Evolutionary conservation across 345 rosid species (phyloP), one percentile per base, ranked within the genome.

Genomic region (Streptanthus diversifolius): DNA sequence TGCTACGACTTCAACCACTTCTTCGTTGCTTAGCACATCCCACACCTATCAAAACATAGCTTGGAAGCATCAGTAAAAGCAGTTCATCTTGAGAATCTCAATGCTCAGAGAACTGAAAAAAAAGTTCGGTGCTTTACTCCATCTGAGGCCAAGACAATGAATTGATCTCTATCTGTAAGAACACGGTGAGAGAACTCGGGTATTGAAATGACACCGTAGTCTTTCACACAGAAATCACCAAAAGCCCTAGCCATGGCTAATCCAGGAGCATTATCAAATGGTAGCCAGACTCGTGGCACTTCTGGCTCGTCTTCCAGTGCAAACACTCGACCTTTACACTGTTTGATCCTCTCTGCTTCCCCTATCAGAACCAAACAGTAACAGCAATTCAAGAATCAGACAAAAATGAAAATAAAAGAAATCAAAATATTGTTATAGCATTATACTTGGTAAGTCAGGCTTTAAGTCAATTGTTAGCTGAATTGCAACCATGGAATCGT

Each of bases 181-280:
- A 82, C 19, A 17, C 89, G 89, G 71, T 95, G 96, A 70, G 98
- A 88, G 74, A 95, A 87, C 68, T 95, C 99, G 0, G 98, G 99
- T 33, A 90, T 78, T 0, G 98, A 95, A 65, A 95, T 95, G 36
- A 95, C 99, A 45, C 99, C 99, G 43, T 95, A 95, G 62, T 95
- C 99, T 85, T 95, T 95, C 59, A 95, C 79, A 85, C 99, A 95
- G 73, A 95, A 95, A 80, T 95, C 99, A 11, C 99, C 99, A 66
- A 95, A 95, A 35, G 99, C 99, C 59, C 99, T 86, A 51, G 99
- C 99, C 98, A 95, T 95, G 68, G 99, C 99, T 33, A 95, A 75
- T 54, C 99, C 99, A n/a, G 98, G 99, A 67, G 98, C 98, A 77
- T 95, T 95, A 83, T 95, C 99, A 79, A 82, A 95, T 30, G 99